Conservation (phyloP, 164 flowering plant genomes). For the Nymphaea colorata region DNA sequence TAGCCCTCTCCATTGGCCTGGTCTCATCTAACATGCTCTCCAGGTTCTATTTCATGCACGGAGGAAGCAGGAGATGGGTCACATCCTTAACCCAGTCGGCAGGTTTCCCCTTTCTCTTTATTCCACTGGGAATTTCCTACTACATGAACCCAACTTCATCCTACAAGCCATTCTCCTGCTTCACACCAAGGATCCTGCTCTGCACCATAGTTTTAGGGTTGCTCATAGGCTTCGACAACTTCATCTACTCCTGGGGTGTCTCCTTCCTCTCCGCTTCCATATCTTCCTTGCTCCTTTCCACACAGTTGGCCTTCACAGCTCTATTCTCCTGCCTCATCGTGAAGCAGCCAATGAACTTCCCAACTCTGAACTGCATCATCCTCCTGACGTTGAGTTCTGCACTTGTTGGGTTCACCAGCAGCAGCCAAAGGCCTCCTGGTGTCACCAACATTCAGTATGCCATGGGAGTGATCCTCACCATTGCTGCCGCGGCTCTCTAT, state of each 20-base stretch:
- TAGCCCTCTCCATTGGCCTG: too few relatives aligned
- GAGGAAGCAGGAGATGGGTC: slow-evolving; percentile 10
- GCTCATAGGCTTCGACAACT: slow-evolving; percentile 10
- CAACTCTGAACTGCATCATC: slow-evolving; percentile 33
- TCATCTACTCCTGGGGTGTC: slow-evolving; percentile 11
- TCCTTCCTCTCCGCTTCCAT: slow-evolving; percentile 12
- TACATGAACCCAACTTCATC: neutral
- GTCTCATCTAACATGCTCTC: neutral
- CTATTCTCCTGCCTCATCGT: slow-evolving; percentile 9
- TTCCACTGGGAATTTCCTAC: slow-evolving; percentile 1
- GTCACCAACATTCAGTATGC: slow-evolving; percentile 19
- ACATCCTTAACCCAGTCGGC: slow-evolving; percentile 10
- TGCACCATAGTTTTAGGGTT: slow-evolving; percentile 22
- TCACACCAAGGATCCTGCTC: slow-evolving; percentile 3
- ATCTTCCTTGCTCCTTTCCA: slow-evolving; percentile 13
- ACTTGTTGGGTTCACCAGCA: slow-evolving; percentile 28
- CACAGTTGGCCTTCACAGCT: slow-evolving; percentile 15
- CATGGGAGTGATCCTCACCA: slow-evolving; percentile 33
- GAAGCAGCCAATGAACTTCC: slow-evolving; percentile 32
- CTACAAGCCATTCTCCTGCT: slow-evolving; percentile 3
- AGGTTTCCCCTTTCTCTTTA: slow-evolving; percentile 11
- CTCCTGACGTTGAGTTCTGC: slow-evolving; percentile 33
- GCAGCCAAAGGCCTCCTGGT: slow-evolving; percentile 20
- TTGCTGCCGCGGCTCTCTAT: slow-evolving; percentile 36
- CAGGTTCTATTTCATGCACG: slow-evolving; percentile 14